Evolutionary conservation across 1,284 basidiomycete genomes (phyloP), one percentile per base, ranked within the genome.

Genomic region (Naganishia sp.): DNA sequence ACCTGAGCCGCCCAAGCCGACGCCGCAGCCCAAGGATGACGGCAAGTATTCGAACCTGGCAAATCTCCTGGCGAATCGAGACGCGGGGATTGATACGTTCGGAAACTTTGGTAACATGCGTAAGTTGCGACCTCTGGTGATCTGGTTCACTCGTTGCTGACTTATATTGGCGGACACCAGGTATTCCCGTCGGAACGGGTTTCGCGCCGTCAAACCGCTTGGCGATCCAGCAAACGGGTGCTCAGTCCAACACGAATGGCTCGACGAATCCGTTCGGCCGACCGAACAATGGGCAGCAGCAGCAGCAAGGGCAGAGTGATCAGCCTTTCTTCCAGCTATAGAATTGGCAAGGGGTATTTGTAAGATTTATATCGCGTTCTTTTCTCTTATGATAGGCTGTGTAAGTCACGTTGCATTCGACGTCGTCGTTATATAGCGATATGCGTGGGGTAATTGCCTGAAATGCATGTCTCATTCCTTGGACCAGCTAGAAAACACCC

Each of bases 11-110:
- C 77, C 68, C 74, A 54, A 52, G 65, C 45, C 75, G 72, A 31
- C 64, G 46, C 55, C 67, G 31, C 69, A 67, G 47, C 61, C 60
- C 53, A 79, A 75, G 69, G 79, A 82, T 68, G 86, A 87, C 71
- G 85, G 89, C 67, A 86, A 90, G 71, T 88, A 95, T 76, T 79
- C 87, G 9, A 84, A 87, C 54, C 84, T 97, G 63, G 92, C 92
- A 5, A 83, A 80, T 66, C 78, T 96, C 71, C 86, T 96, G 69
- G 93, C 90, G 7, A 89, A 90, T 72, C 83, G 82, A 65, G 92
- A 92, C 65, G 92, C 92, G 72, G 94, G 94, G 0, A 82, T 89
- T 77, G 94, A 97, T 80, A 94, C 94, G 49, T 97, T 97, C 76
- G 94, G 94, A 57, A 97, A 97, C 77, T 74, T 86, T 47, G 94